These are phyloP conservation scores for Marasmius sp. DNA, from an alignment of 1,284 basidiomycete genomes.

Conservation along the genomic window DNA sequence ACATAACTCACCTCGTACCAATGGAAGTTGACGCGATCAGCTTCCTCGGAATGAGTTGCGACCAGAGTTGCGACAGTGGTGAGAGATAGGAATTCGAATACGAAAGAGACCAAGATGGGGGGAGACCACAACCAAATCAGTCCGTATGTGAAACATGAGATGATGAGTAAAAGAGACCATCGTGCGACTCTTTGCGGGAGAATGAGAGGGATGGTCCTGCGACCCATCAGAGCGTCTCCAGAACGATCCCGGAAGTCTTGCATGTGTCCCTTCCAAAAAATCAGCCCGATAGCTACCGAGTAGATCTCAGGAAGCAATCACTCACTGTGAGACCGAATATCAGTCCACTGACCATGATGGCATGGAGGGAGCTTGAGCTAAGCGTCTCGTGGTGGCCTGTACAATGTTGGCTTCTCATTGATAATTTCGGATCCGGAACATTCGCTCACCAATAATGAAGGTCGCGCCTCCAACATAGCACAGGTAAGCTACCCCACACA, in stretches of 20 bases:
- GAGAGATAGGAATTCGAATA: background rate
- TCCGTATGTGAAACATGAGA: background rate
- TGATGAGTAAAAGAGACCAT: background rate
- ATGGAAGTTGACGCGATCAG: background rate
- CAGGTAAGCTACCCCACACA: slow-evolving; percentile 31
- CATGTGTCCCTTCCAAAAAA: slow-evolving; percentile 21
- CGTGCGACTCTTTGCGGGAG: slow-evolving; percentile 11
- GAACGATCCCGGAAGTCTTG: slow-evolving; percentile 34
- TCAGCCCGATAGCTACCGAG: background rate
- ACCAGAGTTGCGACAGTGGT: background rate
- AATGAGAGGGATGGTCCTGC: slow-evolving; percentile 30
- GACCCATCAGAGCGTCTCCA: slow-evolving; percentile 29
- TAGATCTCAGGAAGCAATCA: background rate
- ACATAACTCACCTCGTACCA: slow-evolving; percentile 2
- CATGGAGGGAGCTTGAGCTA: slow-evolving; percentile 17
- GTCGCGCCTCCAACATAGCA: slow-evolving; percentile 35
- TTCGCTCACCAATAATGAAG: slow-evolving; percentile 28
- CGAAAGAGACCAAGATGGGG: background rate
- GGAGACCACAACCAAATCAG: background rate
- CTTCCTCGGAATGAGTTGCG: background rate
- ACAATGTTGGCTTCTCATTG: background rate
- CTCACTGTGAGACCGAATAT: slow-evolving; percentile 29
- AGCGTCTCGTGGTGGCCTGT: slow-evolving; percentile 18
- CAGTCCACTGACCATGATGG: slow-evolving; percentile 25
- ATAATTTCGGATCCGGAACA: background rate